Conservation (phyloP, 2,329 filamentous ascomycete genomes). For the Colletotrichum tropicale region DNA sequence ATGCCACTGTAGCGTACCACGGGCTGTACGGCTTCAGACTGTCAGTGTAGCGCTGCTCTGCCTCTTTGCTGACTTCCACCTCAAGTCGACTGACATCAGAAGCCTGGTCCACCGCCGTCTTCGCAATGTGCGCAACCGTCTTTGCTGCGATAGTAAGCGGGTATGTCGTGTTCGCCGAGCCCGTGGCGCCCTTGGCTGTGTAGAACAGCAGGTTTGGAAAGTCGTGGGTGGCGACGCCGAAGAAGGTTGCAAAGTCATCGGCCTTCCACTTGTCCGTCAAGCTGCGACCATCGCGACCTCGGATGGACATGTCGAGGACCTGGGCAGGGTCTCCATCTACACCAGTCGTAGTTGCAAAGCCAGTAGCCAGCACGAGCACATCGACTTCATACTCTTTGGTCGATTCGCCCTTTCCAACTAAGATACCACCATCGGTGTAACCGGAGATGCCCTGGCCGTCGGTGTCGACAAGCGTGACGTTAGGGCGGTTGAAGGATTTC, state of each 20-base stretch:
- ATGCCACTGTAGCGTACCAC: not conserved
- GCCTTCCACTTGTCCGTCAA: constrained; percentile 48
- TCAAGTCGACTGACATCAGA: accelerated
- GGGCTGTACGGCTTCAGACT: not conserved
- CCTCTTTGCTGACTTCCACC: not conserved
- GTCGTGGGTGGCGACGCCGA: constrained; percentile 49
- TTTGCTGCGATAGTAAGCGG: not conserved
- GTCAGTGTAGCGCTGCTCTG: not conserved
- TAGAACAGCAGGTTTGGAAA: constrained; percentile 51
- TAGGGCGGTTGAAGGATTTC: constrained; percentile 58
- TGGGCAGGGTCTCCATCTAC: constrained; percentile 21
- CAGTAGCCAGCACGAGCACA: constrained; percentile 38
- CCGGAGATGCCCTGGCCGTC: constrained; percentile 53
- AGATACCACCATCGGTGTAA: constrained; percentile 48
- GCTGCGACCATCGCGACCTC: constrained; percentile 46
- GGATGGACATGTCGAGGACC: constrained; percentile 27
- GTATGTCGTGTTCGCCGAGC: not conserved
- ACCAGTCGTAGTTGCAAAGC: constrained; percentile 30
- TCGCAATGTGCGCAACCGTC: not conserved
- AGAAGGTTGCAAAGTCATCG: constrained; percentile 51
- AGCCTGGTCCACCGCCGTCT: not conserved
- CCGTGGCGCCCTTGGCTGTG: not conserved
- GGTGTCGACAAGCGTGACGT: constrained; percentile 66
- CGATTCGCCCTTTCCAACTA: constrained; percentile 35
- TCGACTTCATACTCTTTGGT: constrained; percentile 54